Conservation (phyloP, 306 rosid species). For the Fragaria nilgerrensis region DNA sequence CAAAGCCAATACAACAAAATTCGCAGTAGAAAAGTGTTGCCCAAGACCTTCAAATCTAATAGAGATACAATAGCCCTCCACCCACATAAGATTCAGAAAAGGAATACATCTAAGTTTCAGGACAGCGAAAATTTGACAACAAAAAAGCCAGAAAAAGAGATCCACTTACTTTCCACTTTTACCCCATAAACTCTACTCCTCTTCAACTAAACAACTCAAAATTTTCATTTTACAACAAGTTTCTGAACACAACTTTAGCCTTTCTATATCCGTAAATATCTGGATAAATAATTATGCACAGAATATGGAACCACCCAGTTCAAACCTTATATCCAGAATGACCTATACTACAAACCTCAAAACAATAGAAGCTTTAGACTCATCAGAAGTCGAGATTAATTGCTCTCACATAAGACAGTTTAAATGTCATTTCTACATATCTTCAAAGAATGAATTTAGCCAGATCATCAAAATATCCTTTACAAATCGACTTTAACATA, state of each 20-base stretch:
- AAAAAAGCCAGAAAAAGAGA: neutral
- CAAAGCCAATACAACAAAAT: neutral
- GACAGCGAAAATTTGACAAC: neutral
- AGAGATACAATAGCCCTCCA: neutral
- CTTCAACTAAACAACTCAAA: neutral
- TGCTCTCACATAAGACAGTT: neutral
- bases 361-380: neutral
- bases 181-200: neutral
- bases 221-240: neutral
- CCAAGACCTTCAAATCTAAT: neutral
- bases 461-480: conserved; percentile 7
- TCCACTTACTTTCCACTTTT: neutral
- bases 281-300: neutral
- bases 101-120: neutral
- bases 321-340: conserved; percentile 1
- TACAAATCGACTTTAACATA: neutral
- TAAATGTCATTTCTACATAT: neutral
- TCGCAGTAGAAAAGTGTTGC: neutral
- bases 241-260: neutral
- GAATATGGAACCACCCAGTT: neutral
- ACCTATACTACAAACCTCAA: neutral
- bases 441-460: conserved; percentile 9
- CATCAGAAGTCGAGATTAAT: neutral
- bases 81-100: neutral
- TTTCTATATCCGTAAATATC: neutral